Evolutionary conservation across 805 yeast species (phyloP), one percentile per base, ranked within the genome.

Genomic region (Candida insectalens): DNA sequence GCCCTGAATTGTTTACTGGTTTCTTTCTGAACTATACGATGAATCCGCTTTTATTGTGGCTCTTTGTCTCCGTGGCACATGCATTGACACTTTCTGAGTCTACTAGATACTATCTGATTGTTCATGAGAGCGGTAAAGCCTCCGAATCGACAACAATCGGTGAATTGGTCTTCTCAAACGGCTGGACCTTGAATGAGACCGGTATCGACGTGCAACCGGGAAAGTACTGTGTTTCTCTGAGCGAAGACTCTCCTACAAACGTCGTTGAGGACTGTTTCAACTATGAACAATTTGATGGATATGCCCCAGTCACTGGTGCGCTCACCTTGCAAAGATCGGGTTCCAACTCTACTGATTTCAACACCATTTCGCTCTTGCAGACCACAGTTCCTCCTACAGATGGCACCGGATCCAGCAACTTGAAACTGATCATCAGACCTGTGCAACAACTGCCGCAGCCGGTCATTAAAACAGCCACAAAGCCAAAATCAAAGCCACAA

Each of bases 261-360:
- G 19, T 30, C 13, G 28, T 42, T 2, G 4, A 35, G 2, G 36
- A 43, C 4, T 49, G 51, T 29, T 49, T 50, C 46, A 50, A 49
- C 36, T 45, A 43, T 33, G 44, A 41, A 19, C 19, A 21, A 25
- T 26, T 50, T 4, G 6, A 3, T 14, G 16, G 25, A 3, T 39
- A 39, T 29, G n/a, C n/a, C n/a, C 51, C 53, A 10, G 30, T 47
- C n/a, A 34, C 31, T 29, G 43, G 46, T 17, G 39, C 44, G 4
- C 17, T 45, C n/a, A 16, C 33, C 3, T 29, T 47, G 6, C 49
- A 43, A 27, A 27, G n/a, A 27, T 7, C 6, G n/a, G 30, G 20
- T 17, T 6, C n/a, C n/a, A n/a, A 15, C n/a, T n/a, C 32, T 3
- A 18, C 6, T 13, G 28, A 13, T 25, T 16, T 41, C 6, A 41